These are phyloP conservation scores for Naganishia liquefaciens DNA, from an alignment of 1,284 basidiomycete species.

Conservation along the genomic window DNA sequence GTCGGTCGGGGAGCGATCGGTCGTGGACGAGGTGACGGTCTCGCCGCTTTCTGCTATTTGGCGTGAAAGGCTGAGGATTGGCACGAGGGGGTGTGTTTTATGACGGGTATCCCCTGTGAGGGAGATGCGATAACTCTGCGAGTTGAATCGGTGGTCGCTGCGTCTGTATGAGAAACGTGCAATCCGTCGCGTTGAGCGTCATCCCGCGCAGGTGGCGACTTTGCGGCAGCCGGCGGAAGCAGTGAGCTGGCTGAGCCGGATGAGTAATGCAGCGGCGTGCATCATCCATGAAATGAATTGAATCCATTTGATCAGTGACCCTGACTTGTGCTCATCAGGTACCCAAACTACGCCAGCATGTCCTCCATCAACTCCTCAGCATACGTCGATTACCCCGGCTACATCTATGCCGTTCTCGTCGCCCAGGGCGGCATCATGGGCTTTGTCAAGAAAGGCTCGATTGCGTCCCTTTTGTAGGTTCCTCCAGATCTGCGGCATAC, in stretches of 20 bases:
- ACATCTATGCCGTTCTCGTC: slow-evolving; percentile 43
- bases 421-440: slow-evolving; percentile 44
- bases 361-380: slow-evolving; percentile 5
- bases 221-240: slow-evolving; percentile 9
- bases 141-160: neutral
- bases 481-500: too few relatives aligned
- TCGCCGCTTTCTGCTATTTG: neutral
- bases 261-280: neutral
- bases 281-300: too few relatives aligned
- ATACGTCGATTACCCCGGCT: slow-evolving; percentile 40
- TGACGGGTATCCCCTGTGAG: neutral
- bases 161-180: neutral
- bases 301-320: too few relatives aligned
- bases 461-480: slow-evolving; percentile 43
- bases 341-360: slow-evolving; percentile 14
- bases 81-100: neutral
- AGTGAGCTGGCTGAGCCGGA: neutral
- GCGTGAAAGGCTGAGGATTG: neutral
- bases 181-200: neutral
- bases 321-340: neutral
- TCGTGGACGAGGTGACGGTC: neutral
- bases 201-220: slow-evolving; percentile 1
- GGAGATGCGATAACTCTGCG: slow-evolving; percentile 7
- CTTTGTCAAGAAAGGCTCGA: slow-evolving; percentile 43
- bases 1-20: neutral